These are phyloP conservation scores for Xylaria hypoxylon DNA, from an alignment of 2,329 filamentous ascomycete genomes.

Conservation along the genomic window DNA sequence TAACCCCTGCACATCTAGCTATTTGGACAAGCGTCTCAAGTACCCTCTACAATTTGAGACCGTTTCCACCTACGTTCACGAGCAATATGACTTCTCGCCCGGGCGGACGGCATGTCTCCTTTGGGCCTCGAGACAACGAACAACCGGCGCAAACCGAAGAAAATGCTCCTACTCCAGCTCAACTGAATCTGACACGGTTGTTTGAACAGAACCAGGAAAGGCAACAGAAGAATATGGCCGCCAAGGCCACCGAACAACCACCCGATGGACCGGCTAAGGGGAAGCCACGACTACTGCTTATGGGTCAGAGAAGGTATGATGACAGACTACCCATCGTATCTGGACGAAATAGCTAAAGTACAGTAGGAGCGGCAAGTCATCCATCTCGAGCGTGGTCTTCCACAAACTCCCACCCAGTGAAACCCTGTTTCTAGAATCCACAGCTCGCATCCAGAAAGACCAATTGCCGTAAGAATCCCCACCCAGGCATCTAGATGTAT, in stretches of 20 bases:
- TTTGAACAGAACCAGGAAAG: slow-evolving; percentile 70
- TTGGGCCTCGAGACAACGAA: slow-evolving; percentile 38
- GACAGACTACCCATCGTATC: not conserved
- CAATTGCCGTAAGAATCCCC: slow-evolving; percentile 81
- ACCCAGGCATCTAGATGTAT: not conserved
- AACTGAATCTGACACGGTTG: slow-evolving; percentile 73
- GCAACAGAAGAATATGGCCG: slow-evolving; percentile 62
- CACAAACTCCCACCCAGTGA: slow-evolving; percentile 97
- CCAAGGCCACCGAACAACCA: slow-evolving; percentile 59
- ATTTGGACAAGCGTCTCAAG: slow-evolving; percentile 40
- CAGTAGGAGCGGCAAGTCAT: slow-evolving; percentile 92
- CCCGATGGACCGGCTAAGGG: slow-evolving; percentile 64
- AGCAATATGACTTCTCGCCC: slow-evolving; percentile 49
- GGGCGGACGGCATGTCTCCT: slow-evolving; percentile 44
- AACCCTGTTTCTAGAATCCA: slow-evolving; percentile 95
- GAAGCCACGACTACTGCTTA: slow-evolving; percentile 88
- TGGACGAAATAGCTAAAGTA: slow-evolving; percentile 36
- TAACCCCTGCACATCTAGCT: slow-evolving; percentile 28
- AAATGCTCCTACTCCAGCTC: slow-evolving; percentile 65
- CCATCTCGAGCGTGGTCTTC: slow-evolving; percentile 98
- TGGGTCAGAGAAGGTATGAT: slow-evolving; percentile 91
- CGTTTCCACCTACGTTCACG: slow-evolving; percentile 12
- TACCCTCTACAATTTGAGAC: not conserved
- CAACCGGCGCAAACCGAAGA: slow-evolving; percentile 40
- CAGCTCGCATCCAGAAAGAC: slow-evolving; percentile 92